Evolutionary conservation across 108 stramenopile genomes (phyloP).

Genomic region (Pseudonitzschia pungens): DNA sequence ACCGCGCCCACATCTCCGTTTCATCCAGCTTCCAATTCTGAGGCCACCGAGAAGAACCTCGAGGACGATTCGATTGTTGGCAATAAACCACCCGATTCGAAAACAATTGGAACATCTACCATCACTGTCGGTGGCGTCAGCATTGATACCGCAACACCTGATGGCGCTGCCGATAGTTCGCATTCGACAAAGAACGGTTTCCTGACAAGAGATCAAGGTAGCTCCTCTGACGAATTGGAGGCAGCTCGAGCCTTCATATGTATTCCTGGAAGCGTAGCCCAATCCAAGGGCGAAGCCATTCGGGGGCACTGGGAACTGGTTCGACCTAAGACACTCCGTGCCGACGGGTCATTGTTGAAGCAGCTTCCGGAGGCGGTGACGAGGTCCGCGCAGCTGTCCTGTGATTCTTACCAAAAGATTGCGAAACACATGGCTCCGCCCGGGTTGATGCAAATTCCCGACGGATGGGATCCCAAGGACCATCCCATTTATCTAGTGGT

Average conservation of each 20-base stretch:
- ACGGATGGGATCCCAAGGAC: not conserved
- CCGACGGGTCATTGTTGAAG: not conserved
- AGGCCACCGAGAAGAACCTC: not conserved
- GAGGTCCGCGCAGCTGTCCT: not conserved
- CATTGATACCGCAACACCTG: not conserved
- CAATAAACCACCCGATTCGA: no score
- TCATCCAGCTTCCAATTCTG: not conserved
- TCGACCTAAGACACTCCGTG: not conserved
- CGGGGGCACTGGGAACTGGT: constrained; percentile 10
- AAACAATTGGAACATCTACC: no score
- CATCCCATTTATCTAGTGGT: constrained; percentile 9
- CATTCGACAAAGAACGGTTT: no score
- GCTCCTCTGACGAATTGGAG: not conserved
- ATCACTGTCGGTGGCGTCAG: not conserved
- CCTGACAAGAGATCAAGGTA: not conserved
- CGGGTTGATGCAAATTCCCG: not conserved
- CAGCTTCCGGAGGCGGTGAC: not conserved
- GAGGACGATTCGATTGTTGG: not conserved
- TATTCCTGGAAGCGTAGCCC: not conserved
- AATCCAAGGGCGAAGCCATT: not conserved
- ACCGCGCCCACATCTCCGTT: not conserved
- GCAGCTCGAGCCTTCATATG: not conserved
- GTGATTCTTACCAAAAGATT: not conserved
- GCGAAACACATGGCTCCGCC: not conserved
- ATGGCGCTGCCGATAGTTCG: no score